phyloP scores from a whole-genome alignment of 768 basidiomycete genomes.

The Daedaleopsis sinensis region DNA sequence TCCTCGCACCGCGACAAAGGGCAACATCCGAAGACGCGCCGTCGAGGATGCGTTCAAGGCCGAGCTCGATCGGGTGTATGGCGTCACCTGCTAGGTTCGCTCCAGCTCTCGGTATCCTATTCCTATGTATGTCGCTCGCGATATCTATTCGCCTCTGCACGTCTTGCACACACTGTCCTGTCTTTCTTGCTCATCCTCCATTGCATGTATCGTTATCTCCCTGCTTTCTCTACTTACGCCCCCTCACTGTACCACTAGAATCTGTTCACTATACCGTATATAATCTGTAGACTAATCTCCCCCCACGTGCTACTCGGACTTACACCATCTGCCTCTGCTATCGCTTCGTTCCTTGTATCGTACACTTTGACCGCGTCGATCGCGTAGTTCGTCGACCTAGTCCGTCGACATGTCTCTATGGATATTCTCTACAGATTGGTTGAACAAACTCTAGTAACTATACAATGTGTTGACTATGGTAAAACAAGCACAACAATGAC shows the following conservation, averaged over 20 bases:
- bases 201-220: slow-evolving; percentile 3
- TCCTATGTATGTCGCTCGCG: neutral
- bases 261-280: neutral
- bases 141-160: slow-evolving; percentile 11
- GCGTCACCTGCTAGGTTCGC: slow-evolving; percentile 14
- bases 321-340: neutral
- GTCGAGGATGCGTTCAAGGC: slow-evolving; percentile 68
- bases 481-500: neutral
- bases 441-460: neutral
- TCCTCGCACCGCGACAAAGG: slow-evolving; percentile 79
- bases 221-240: neutral
- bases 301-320: neutral
- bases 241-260: neutral
- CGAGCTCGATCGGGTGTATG: slow-evolving; percentile 63
- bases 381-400: neutral
- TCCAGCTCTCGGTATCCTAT: neutral
- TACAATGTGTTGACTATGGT: neutral
- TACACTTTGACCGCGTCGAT: neutral
- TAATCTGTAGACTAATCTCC: neutral
- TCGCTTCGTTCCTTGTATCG: too few relatives aligned
- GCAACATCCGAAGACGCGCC: slow-evolving; percentile 76
- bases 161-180: neutral
- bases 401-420: neutral
- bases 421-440: neutral
- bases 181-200: neutral